Evolutionary conservation across 805 yeast species (phyloP).

Genomic region (Candida pini): DNA sequence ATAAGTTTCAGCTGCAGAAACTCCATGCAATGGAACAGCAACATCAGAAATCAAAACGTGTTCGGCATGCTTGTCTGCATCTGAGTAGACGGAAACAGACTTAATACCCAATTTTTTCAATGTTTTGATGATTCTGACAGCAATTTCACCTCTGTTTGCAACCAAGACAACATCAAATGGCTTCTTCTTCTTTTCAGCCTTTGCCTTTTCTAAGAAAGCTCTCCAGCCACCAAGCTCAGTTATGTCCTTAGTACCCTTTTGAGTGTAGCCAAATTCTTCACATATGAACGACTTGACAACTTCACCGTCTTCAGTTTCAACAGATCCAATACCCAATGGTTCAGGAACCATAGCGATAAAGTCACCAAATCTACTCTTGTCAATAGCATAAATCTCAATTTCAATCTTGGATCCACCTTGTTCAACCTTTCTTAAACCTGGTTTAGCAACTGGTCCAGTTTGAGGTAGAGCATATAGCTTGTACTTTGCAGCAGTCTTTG

Average conservation of each 20-base stretch:
- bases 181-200: slow-evolving; percentile 31
- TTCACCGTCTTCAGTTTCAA: slow-evolving; percentile 73
- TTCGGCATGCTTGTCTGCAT: slow-evolving; percentile 81
- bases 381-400: slow-evolving; percentile 81
- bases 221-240: slow-evolving; percentile 91
- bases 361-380: slow-evolving; percentile 69
- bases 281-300: slow-evolving; percentile 93
- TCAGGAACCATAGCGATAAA: slow-evolving; percentile 88
- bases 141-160: slow-evolving; percentile 97
- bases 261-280: slow-evolving; percentile 80
- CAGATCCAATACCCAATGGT: slow-evolving; percentile 93
- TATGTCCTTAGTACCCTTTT: slow-evolving; percentile 70
- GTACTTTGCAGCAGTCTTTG: slow-evolving; percentile 68
- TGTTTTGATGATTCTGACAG: slow-evolving; percentile 89
- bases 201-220: slow-evolving; percentile 39
- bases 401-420: slow-evolving; percentile 55
- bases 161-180: slow-evolving; percentile 84
- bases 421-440: slow-evolving; percentile 75
- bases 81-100: slow-evolving; percentile 86
- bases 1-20: slow-evolving; percentile 87
- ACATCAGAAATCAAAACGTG: slow-evolving; percentile 83
- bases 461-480: slow-evolving; percentile 78
- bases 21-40: slow-evolving; percentile 73
- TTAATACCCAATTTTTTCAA: slow-evolving; percentile 72
- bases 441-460: slow-evolving; percentile 78